A percentile compares a stretch with the other conserved stretches of the same genome.
phyloP scores from a whole-genome alignment of 2,329 filamentous ascomycete species.

The Fusarium palustre region DNA sequence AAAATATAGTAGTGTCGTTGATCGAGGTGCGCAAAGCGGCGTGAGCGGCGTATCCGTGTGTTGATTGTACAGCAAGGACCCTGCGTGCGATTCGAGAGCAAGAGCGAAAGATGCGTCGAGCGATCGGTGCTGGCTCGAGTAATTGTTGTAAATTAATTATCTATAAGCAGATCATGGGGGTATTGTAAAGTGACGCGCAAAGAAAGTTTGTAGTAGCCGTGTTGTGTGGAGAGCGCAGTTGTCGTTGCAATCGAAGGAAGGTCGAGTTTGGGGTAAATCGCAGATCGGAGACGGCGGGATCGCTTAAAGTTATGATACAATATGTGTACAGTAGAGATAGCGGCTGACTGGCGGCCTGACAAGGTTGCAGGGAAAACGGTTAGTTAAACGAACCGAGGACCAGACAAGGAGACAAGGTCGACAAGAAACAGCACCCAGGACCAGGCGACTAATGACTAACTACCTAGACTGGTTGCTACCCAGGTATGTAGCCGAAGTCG shows the following conservation, averaged over 20 bases:
- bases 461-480: neutral
- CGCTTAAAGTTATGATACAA: constrained; percentile 33
- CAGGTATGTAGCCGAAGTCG: neutral
- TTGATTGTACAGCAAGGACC: constrained; percentile 25
- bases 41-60: constrained; percentile 19
- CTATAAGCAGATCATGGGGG: constrained; percentile 3
- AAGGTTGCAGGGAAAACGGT: neutral
- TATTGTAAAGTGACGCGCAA: neutral
- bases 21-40: constrained; percentile 14
- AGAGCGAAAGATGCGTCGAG: neutral
- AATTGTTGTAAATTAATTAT: constrained; percentile 2
- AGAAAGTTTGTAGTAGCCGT: constrained; percentile 7
- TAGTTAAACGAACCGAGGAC: constrained; percentile 9
- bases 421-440: constrained; percentile 6
- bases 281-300: constrained; percentile 39
- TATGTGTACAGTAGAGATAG: constrained; percentile 1
- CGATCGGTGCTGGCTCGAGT: neutral
- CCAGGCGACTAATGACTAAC: constrained; percentile 14
- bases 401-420: constrained; percentile 33
- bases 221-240: constrained; percentile 24
- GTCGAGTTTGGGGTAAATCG: constrained; percentile 30
- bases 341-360: neutral
- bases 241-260: constrained; percentile 17
- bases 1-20: constrained; percentile 5
- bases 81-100: constrained; percentile 11